These are phyloP conservation scores for Thymus mandschuricus DNA, from an alignment of 257 asterid genomes.

Conservation along the genomic window DNA sequence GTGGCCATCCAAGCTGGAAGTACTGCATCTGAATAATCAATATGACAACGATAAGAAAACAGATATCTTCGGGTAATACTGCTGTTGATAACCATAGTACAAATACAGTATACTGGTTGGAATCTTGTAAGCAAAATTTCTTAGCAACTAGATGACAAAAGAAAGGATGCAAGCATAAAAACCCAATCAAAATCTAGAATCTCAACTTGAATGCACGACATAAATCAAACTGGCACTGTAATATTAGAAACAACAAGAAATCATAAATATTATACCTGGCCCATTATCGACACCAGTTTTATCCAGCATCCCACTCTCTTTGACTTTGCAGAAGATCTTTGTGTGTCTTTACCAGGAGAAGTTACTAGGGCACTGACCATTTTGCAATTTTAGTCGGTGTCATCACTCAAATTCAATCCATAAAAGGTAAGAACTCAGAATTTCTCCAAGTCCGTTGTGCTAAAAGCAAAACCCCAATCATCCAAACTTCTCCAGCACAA, in stretches of 20 bases:
- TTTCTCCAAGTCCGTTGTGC: not conserved
- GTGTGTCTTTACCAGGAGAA: constrained; percentile 24
- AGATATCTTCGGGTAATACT: not conserved
- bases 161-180: not conserved
- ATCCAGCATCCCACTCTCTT: constrained; percentile 29
- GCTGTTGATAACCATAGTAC: too few relatives aligned
- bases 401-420: constrained; percentile 4
- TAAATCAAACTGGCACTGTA: not conserved
- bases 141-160: not conserved
- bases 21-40: constrained; percentile 32
- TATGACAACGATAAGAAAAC: constrained; percentile 3
- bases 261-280: constrained; percentile 28
- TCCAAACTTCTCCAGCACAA: constrained; percentile 4
- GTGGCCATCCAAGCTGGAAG: constrained; percentile 10
- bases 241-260: not conserved
- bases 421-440: constrained; percentile 2
- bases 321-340: constrained; percentile 22
- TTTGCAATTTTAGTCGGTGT: not conserved
- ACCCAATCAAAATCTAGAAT: not conserved
- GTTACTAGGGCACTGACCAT: constrained; percentile 13
- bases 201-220: not conserved
- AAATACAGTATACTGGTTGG: not conserved
- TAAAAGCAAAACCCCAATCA: not conserved
- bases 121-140: not conserved
- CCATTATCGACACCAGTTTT: constrained; percentile 18